A percentile compares a stretch with the other conserved stretches of the same genome.
Conservation (phyloP, 768 basidiomycete genomes). For the Termitomyces sp. region DNA sequence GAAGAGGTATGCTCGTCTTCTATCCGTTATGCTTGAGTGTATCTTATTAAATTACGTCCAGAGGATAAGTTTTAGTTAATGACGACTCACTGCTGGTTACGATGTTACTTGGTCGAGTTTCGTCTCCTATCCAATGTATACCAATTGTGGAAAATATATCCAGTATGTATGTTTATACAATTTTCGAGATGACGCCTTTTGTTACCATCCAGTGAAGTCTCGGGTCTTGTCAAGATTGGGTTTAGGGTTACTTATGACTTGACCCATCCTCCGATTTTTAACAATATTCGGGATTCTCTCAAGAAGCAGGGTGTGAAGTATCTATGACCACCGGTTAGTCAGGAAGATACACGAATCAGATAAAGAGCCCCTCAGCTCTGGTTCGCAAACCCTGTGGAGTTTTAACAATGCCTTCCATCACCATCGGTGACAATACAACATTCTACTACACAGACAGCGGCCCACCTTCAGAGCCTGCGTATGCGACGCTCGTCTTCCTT, state of each 20-base stretch:
- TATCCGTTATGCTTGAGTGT: background rate
- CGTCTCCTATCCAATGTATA: background rate
- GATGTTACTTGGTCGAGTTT: background rate
- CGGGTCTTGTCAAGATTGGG: background rate
- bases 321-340: background rate
- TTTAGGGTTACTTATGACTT: background rate
- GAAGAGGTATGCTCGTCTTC: background rate
- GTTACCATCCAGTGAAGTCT: background rate
- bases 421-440: background rate
- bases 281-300: too few species aligned
- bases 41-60: background rate
- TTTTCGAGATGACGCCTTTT: background rate
- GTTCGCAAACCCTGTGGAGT: background rate
- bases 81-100: background rate
- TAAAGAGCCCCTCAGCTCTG: background rate
- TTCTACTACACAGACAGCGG: slow-evolving; percentile 27
- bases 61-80: background rate
- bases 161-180: background rate
- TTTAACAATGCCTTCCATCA: background rate
- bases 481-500: slow-evolving; percentile 21
- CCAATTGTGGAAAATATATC: background rate
- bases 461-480: slow-evolving; percentile 11
- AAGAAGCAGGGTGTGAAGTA: background rate
- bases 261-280: background rate
- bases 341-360: background rate